Evolutionary conservation across 2,329 filamentous ascomycete genomes (phyloP).

Genomic region (Ophiosphaerella korrae): DNA sequence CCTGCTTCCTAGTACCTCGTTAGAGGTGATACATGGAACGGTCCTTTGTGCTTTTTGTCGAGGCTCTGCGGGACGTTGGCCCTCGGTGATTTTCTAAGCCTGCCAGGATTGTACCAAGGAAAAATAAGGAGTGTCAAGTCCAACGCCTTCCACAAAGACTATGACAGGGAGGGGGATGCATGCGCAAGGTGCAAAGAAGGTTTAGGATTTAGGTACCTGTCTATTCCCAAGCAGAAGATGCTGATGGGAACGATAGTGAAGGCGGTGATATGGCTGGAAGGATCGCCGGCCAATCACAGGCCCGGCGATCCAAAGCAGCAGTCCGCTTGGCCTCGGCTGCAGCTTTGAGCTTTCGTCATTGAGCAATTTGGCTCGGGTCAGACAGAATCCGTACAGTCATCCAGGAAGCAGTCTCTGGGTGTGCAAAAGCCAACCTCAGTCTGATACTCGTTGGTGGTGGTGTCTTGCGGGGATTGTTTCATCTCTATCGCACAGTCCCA

Average conservation of each 20-base stretch:
- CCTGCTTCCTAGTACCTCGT: too few relatives aligned
- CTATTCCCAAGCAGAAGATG: too few relatives aligned
- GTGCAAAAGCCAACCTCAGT: background rate
- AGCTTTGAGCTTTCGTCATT: conserved; percentile 31
- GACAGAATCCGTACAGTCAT: background rate
- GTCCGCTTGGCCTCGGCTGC: conserved; percentile 32
- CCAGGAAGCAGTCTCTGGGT: background rate
- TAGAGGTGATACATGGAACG: background rate
- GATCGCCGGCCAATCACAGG: conserved; percentile 25
- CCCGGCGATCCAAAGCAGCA: conserved; percentile 26
- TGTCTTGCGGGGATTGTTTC: background rate
- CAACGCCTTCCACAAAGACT: too few relatives aligned
- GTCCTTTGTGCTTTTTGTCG: background rate
- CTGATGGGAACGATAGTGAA: too few relatives aligned
- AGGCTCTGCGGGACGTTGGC: background rate
- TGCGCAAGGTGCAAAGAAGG: too few relatives aligned
- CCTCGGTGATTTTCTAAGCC: background rate
- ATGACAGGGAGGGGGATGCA: too few relatives aligned
- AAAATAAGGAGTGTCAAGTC: too few relatives aligned
- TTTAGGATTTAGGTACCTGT: too few relatives aligned
- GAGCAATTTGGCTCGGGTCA: background rate
- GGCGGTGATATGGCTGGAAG: background rate
- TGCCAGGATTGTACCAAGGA: too few relatives aligned
- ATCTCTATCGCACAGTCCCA: conserved; percentile 1
- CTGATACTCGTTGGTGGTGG: background rate